Conservation (phyloP, 495 filamentous ascomycete species). For the Penicillium egyptiacum region DNA sequence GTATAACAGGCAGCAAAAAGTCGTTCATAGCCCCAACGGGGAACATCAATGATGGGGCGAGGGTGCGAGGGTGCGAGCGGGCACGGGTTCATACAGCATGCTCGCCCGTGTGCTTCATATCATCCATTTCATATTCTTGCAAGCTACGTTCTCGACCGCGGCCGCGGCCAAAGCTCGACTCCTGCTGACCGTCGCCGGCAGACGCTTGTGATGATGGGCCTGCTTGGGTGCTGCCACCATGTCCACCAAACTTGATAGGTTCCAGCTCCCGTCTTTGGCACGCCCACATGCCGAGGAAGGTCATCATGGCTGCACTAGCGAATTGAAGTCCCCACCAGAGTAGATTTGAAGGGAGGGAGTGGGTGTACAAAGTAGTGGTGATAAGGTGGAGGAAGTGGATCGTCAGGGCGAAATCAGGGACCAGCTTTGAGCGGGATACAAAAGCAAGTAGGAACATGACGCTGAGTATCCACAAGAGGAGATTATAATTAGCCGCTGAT, state of each 20-base stretch:
- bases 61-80: not conserved
- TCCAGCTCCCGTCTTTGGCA: slow-evolving; percentile 86
- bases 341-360: slow-evolving; percentile 65
- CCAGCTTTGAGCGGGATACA: slow-evolving; percentile 82
- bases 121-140: slow-evolving; percentile 80
- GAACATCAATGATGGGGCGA: not conserved
- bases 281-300: slow-evolving; percentile 76
- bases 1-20: not conserved
- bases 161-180: slow-evolving; percentile 35
- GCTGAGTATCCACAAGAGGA: slow-evolving; percentile 19
- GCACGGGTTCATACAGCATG: slow-evolving; percentile 32
- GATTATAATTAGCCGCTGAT: slow-evolving; percentile 5
- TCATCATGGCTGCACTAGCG: slow-evolving; percentile 67
- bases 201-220: slow-evolving; percentile 25
- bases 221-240: slow-evolving; percentile 31
- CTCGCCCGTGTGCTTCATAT: slow-evolving; percentile 52
- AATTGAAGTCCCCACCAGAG: slow-evolving; percentile 89
- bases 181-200: slow-evolving; percentile 27
- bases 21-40: slow-evolving; percentile 9
- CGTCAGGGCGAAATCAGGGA: slow-evolving; percentile 90
- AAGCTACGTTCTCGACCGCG: slow-evolving; percentile 40
- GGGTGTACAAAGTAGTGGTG: slow-evolving; percentile 71
- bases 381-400: slow-evolving; percentile 86
- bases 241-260: slow-evolving; percentile 84
- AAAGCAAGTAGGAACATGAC: slow-evolving; percentile 76